Conservation (phyloP, 2,329 filamentous ascomycete species). For the Orbilia javanica region DNA sequence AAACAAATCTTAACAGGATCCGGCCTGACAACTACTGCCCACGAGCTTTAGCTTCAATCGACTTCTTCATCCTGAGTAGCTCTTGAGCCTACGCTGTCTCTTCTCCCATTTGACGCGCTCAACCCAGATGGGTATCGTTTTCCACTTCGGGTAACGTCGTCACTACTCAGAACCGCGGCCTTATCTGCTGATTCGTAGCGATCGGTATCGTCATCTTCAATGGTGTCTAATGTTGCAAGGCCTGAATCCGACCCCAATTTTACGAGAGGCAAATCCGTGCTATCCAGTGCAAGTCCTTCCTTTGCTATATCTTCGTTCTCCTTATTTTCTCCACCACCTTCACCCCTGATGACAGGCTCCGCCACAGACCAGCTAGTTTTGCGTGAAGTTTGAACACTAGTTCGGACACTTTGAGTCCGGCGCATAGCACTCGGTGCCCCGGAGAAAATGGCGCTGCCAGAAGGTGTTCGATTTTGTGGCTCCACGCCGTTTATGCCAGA, state of each 20-base stretch:
- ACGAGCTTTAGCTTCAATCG: constrained; percentile 21
- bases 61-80: constrained; percentile 35
- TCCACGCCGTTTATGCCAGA: constrained; percentile 12
- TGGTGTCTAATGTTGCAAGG: constrained; percentile 47
- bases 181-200: constrained; percentile 44
- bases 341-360: constrained; percentile 39
- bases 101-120: constrained; percentile 45
- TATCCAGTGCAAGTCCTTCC: not conserved
- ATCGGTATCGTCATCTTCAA: constrained; percentile 53
- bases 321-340: constrained; percentile 44
- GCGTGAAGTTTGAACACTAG: constrained; percentile 45
- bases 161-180: constrained; percentile 21
- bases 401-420: constrained; percentile 47
- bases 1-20: not conserved
- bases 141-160: constrained; percentile 23
- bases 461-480: constrained; percentile 47
- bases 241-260: constrained; percentile 33
- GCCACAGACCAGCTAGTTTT: constrained; percentile 53
- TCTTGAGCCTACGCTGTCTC: constrained; percentile 33
- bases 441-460: constrained; percentile 52
- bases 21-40: not conserved
- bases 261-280: not conserved
- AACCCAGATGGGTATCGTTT: constrained; percentile 49
- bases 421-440: constrained; percentile 27
- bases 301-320: constrained; percentile 34